Evolutionary conservation across 192 early-diverging fungal species (phyloP).

Genomic region (Entomortierella parvispora): DNA sequence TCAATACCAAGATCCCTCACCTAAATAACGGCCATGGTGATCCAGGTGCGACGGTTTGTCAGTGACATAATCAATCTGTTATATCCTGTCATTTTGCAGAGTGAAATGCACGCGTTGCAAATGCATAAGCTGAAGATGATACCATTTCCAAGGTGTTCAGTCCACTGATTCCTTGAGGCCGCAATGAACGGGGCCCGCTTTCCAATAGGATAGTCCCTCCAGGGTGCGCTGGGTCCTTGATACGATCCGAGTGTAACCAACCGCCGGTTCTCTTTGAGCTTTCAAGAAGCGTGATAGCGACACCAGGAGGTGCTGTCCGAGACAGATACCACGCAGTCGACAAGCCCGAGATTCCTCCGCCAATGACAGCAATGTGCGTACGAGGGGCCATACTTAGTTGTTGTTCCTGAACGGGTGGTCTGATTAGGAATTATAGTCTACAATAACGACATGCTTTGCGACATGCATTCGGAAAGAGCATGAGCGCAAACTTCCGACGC

Average conservation of each 20-base stretch:
- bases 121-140: background rate
- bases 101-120: too few relatives aligned
- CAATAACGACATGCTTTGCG: too few relatives aligned
- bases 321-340: constrained; percentile 84
- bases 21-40: constrained; percentile 44
- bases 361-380: constrained; percentile 78
- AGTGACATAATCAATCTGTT: too few relatives aligned
- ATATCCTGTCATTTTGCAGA: too few relatives aligned
- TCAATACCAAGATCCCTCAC: constrained; percentile 71
- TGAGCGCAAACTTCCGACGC: too few relatives aligned
- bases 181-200: constrained; percentile 84
- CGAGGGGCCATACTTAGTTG: constrained; percentile 31
- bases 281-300: constrained; percentile 80
- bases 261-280: constrained; percentile 78
- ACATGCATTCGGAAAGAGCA: too few relatives aligned
- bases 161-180: constrained; percentile 78
- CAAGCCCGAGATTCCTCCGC: constrained; percentile 93
- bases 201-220: constrained; percentile 70
- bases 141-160: constrained; percentile 82
- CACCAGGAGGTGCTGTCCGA: constrained; percentile 45
- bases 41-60: too few relatives aligned
- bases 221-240: constrained; percentile 41
- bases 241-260: constrained; percentile 81
- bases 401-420: too few relatives aligned
- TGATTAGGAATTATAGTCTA: too few relatives aligned